These are phyloP conservation scores for Gnomoniopsis smithogilvyi DNA, from an alignment of 2,329 filamentous ascomycete genomes.

Conservation along the genomic window DNA sequence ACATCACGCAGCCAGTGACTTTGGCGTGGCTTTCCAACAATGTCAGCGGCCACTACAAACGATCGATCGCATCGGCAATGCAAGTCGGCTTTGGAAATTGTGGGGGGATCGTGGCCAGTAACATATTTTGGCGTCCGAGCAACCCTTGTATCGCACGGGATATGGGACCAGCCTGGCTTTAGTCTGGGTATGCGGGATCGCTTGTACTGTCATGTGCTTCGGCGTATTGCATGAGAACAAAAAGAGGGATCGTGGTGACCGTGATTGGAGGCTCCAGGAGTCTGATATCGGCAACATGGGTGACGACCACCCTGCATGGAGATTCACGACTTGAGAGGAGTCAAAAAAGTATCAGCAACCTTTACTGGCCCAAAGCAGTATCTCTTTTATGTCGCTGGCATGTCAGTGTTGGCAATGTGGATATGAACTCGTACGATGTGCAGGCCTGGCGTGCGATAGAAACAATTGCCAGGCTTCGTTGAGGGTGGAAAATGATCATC, in stretches of 20 bases:
- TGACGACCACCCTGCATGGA: conserved; percentile 31
- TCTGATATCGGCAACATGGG: conserved; percentile 33
- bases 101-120: conserved; percentile 47
- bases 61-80: conserved; percentile 48
- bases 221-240: conserved; percentile 33
- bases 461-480: too few species aligned
- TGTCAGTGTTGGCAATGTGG: background rate
- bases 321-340: conserved; percentile 4
- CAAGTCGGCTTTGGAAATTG: conserved; percentile 49
- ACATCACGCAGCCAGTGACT: conserved; percentile 51
- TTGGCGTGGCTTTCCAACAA: conserved; percentile 57
- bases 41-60: conserved; percentile 56
- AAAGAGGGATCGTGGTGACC: conserved; percentile 29
- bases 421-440: too few species aligned
- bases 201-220: conserved; percentile 27
- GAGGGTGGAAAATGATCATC: too few species aligned
- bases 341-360: too few species aligned
- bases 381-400: too few species aligned
- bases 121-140: conserved; percentile 47
- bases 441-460: too few species aligned
- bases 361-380: too few species aligned
- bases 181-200: conserved; percentile 40
- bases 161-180: conserved; percentile 45
- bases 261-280: conserved; percentile 27
- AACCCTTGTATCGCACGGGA: conserved; percentile 46